Evolutionary conservation across 73 alveolate species (phyloP).

Genomic region (Chromera velia): DNA sequence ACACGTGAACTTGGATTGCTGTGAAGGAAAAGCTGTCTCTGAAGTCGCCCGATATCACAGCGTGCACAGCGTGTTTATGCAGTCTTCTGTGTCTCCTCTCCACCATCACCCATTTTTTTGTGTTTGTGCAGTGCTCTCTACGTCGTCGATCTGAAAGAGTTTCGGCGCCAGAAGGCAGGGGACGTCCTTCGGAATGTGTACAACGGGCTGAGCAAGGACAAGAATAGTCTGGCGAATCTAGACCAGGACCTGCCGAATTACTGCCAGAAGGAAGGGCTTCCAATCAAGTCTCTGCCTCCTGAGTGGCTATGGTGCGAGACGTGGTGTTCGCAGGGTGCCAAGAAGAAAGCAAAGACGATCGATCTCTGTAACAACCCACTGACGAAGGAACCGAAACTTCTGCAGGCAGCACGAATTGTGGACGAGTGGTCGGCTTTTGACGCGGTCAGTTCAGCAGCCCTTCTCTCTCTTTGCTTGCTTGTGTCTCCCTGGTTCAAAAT

Average conservation of each 20-base stretch:
- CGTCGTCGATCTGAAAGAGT: slow-evolving; percentile 47
- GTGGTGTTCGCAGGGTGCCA: slow-evolving; percentile 54
- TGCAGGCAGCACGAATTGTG: slow-evolving; percentile 29
- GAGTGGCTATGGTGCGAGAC: slow-evolving; percentile 68
- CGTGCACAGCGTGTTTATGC: too few relatives aligned
- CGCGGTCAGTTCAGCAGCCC: too few relatives aligned
- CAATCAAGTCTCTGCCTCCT: slow-evolving; percentile 47
- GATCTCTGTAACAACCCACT: slow-evolving; percentile 60
- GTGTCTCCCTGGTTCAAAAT: too few relatives aligned
- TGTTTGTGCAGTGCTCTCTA: slow-evolving; percentile 45
- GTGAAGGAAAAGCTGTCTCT: not conserved
- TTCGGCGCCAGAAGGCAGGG: slow-evolving; percentile 32
- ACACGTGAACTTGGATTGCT: too few relatives aligned
- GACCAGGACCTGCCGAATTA: slow-evolving; percentile 65
- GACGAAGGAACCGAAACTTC: slow-evolving; percentile 45
- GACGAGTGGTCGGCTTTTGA: slow-evolving; percentile 13
- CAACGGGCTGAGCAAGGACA: slow-evolving; percentile 51
- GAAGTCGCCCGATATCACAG: slow-evolving; percentile 15
- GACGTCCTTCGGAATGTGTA: slow-evolving; percentile 48
- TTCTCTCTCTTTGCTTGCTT: too few relatives aligned
- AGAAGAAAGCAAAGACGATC: slow-evolving; percentile 46
- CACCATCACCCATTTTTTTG: too few relatives aligned
- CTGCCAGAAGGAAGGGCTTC: slow-evolving; percentile 47
- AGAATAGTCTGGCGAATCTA: slow-evolving; percentile 52
- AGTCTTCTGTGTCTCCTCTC: too few relatives aligned